Conservation (phyloP, 257 asterid genomes). For the Salvia rosmarinus region DNA sequence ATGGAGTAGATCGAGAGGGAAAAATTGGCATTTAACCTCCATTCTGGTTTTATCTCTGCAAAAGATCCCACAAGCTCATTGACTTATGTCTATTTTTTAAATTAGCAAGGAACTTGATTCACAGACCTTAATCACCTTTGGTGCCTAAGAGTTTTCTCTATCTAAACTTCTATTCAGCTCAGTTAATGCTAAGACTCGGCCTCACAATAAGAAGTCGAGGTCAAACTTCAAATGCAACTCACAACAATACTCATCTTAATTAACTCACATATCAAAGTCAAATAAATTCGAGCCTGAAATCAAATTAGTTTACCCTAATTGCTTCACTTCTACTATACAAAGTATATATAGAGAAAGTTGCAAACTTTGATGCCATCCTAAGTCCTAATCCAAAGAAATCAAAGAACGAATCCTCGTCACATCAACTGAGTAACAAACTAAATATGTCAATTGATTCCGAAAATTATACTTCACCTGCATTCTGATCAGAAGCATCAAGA, state of each 20-base stretch:
- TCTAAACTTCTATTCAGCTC: slow-evolving; percentile 20
- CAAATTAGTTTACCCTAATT: slow-evolving; percentile 6
- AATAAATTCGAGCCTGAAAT: slow-evolving; percentile 9
- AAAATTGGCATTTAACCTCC: not conserved
- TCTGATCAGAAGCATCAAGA: slow-evolving; percentile 61
- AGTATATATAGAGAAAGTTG: not conserved
- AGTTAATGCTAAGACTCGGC: not conserved
- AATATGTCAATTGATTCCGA: slow-evolving; percentile 6
- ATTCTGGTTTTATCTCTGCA: not conserved
- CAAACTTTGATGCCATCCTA: slow-evolving; percentile 10
- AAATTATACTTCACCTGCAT: slow-evolving; percentile 45
- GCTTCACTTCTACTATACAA: slow-evolving; percentile 1
- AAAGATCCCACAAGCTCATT: slow-evolving; percentile 22
- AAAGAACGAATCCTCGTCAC: not conserved
- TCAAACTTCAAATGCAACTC: slow-evolving; percentile 16
- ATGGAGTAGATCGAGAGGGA: too few relatives aligned
- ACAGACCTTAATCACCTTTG: not conserved
- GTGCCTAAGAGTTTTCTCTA: slow-evolving; percentile 7
- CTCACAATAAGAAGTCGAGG: slow-evolving; percentile 8
- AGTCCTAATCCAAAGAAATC: not conserved
- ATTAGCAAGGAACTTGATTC: slow-evolving; percentile 2
- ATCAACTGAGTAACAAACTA: not conserved
- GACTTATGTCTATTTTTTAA: slow-evolving; percentile 10
- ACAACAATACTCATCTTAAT: not conserved
- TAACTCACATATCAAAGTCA: slow-evolving; percentile 21